These are phyloP conservation scores for Nematocida ironsii DNA, from an alignment of 371 early-diverging fungal species.

Conservation along the genomic window DNA sequence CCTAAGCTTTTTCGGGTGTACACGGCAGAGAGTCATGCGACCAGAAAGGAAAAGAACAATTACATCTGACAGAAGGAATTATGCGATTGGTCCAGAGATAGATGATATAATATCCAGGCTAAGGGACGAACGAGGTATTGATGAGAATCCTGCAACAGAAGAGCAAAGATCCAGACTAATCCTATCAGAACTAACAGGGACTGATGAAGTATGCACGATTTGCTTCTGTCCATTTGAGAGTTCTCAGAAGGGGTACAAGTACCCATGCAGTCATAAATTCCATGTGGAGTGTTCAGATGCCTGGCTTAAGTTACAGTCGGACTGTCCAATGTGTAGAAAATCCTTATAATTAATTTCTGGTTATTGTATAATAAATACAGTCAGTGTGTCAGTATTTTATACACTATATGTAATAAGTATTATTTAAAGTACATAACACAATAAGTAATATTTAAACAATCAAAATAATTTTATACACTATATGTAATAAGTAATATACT, in stretches of 20 bases:
- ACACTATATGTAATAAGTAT: no score
- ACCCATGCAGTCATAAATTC: conserved; percentile 38
- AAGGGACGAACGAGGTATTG: conserved; percentile 35
- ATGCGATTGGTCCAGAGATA: conserved; percentile 54
- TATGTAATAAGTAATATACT: no score
- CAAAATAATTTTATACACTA: no score
- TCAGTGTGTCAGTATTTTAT: no score
- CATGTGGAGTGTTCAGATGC: conserved; percentile 45
- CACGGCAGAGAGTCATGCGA: background rate
- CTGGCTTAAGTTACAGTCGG: conserved; percentile 55
- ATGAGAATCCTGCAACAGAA: conserved; percentile 53
- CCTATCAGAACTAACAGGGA: background rate
- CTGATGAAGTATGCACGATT: conserved; percentile 38
- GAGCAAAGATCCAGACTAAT: conserved; percentile 9
- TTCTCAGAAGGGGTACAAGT: background rate
- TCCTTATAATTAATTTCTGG: conserved; percentile 1
- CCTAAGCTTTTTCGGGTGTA: background rate
- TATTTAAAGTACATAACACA: no score
- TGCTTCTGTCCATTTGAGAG: conserved; percentile 17
- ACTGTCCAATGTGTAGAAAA: conserved; percentile 56
- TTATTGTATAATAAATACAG: no score
- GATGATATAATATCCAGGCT: conserved; percentile 50
- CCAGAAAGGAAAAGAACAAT: conserved; percentile 6
- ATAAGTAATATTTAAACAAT: no score
- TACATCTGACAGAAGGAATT: conserved; percentile 50